Evolutionary conservation across 257 asterid species (phyloP), one percentile per base, ranked within the genome.

Genomic region (Haberlea rhodopensis): DNA sequence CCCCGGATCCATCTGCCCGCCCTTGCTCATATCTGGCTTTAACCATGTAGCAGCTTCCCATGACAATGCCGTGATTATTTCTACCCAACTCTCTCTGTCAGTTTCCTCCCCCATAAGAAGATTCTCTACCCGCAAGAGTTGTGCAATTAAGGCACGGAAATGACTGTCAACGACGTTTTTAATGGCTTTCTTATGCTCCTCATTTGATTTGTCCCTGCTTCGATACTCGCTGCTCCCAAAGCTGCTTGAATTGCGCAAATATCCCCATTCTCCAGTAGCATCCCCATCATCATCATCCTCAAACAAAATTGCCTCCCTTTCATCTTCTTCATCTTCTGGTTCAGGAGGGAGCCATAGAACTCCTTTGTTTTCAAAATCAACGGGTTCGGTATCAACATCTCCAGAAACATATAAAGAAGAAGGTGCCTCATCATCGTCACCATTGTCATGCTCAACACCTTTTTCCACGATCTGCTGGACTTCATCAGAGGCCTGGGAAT

Each of bases 1-100:
- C 70, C 94, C 96, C 0, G 97, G 99, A 77, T 92, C 97, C 97
- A 89, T 92, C 78, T 91, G 96, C 57, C 94, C 97, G 57, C 99
- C 87, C 61, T 82, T 83, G 79, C 97, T 92, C 62, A 72, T 92
- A 71, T 92, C 99, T 55, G 96, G 97, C 83, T 85, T 92, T 68
- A 92, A 76, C 43, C 84, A 68, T 7, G 91, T 79, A 56, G 99
- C 99, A 69, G 97, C 99, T 79, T 92, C 97, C 99, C 99, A 92
- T 24, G 96, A 89, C 71, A 92, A 78, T 61, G 89, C 79, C 25
- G 87, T 92, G 63, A 92, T 79, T 74, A 89, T 89, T 76, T 92
- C 97, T 71, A 89, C 73, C 99, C 99, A 92, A 78, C 89, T 75
- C 73, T 90, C 97, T 69, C 78, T 78, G 66, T 81, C 96, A 56